Evolutionary conservation across 129 eudicot species (phyloP), one percentile per base, ranked within the genome.

Genomic region (Ambrosia artemisiifolia): DNA sequence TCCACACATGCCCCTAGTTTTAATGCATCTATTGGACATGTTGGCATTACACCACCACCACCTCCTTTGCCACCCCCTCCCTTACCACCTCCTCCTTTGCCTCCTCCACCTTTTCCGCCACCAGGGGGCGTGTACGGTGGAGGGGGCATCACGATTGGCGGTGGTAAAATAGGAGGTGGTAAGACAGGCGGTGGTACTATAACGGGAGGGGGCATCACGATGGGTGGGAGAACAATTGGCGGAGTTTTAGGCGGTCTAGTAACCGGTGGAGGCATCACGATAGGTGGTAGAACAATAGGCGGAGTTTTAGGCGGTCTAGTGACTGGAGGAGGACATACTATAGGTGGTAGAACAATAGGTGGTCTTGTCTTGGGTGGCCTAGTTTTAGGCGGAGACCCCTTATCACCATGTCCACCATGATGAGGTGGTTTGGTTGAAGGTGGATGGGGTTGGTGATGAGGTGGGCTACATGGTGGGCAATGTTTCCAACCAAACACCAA

Each of bases 1-100:
- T 94, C 98, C 65, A 94, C 69, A 75, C 98, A 94, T 16, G 86
- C 90, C 79, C 98, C 98, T 53, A 94, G 65, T 61, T 94, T 90
- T 56, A 94, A 72, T 2, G 96, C 95, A 42, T 94, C 72, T 56
- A 94, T 85, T 2, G 96, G 98, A 68, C 98, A 94, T 19, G 83
- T 87, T 34, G 90, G 83, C 77, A 62, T 74, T 0, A 83, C 63
- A 12, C 85, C 85, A 0, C 95, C 83, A 0, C 88, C 80, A 0
- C 83, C 80, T 2, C 87, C 80, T 0, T 81, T 78, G 0, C 78
- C 74, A 0, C 76, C 79, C 0, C 87, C 76, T 1, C 81, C 83
- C 1, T 11, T 13, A 0, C 86, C 80, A 4, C 78, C 40, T 24
- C 81, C 71, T 17, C 77, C 74, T 1, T 74, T 74, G 3, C 76